phyloP scores from a whole-genome alignment of 1,139 yeast species.

The Lodderomyces beijingensis region DNA sequence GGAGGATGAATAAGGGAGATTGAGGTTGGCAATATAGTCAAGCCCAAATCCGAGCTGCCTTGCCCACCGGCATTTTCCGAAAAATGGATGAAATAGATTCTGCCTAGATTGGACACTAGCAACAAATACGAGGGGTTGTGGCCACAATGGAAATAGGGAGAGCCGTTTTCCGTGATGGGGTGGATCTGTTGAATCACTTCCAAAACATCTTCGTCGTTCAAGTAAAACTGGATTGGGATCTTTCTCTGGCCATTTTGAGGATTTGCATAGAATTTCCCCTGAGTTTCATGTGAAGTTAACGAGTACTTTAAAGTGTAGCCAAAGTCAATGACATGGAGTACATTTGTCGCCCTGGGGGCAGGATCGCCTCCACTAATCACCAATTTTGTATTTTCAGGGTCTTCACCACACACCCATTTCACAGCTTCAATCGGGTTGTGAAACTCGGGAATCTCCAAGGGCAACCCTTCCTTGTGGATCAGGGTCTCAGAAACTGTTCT shows the following conservation, averaged over 20 bases:
- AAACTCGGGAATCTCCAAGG: constrained; percentile 17
- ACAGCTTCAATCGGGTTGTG: constrained; percentile 37
- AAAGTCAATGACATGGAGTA: constrained; percentile 64
- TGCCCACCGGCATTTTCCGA: constrained; percentile 30
- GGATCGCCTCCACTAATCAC: constrained; percentile 67
- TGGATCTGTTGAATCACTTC: constrained; percentile 27
- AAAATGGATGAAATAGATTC: constrained; percentile 29
- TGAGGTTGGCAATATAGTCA: constrained; percentile 72
- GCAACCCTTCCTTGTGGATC: constrained; percentile 50
- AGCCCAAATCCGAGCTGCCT: constrained; percentile 52
- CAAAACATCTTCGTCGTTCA: constrained; percentile 10
- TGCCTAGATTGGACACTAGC: constrained; percentile 56
- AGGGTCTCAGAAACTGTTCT: constrained; percentile 65
- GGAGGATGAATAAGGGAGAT: constrained; percentile 75
- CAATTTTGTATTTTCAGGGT: constrained; percentile 76
- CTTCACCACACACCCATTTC: constrained; percentile 72
- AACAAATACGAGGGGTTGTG: constrained; percentile 65
- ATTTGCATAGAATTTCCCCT: constrained; percentile 68
- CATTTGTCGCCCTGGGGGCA: constrained; percentile 38
- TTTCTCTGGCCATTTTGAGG: constrained; percentile 48
- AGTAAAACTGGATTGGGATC: constrained; percentile 26
- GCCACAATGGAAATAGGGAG: constrained; percentile 66
- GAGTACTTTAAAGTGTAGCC: constrained; percentile 79
- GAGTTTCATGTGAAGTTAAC: constrained; percentile 76
- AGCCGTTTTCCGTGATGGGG: constrained; percentile 30